Conservation (phyloP, 495 filamentous ascomycete genomes). For the Cetradonia linearis region DNA sequence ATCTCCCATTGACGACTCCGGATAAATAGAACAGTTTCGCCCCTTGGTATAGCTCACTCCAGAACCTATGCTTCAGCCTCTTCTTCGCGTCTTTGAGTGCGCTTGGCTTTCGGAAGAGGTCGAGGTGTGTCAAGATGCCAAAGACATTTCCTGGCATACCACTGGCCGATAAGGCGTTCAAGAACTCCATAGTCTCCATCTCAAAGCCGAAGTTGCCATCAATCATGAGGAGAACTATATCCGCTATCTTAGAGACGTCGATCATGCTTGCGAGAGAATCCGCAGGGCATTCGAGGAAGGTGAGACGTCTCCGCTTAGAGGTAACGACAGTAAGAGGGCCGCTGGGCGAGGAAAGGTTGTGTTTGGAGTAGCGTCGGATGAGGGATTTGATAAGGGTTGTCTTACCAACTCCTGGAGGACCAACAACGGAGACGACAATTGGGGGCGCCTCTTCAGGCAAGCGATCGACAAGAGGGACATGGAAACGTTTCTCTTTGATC, state of each 20-base stretch:
- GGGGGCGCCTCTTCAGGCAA: conserved; percentile 94
- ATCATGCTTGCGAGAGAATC: conserved; percentile 89
- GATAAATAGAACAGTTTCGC: conserved; percentile 95
- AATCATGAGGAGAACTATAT: conserved; percentile 94
- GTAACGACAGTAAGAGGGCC: conserved; percentile 93
- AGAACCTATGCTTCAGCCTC: conserved; percentile 86
- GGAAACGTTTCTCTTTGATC: conserved; percentile 89
- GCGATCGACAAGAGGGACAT: conserved; percentile 91
- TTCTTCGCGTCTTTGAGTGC: conserved; percentile 87
- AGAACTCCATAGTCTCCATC: conserved; percentile 99
- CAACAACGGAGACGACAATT: conserved; percentile 82
- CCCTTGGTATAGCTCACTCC: conserved; percentile 92
- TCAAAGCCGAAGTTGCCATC: conserved; percentile 98
- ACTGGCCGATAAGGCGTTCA: conserved; percentile 77
- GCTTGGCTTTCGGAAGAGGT: conserved; percentile 87
- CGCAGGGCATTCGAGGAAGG: conserved; percentile 92
- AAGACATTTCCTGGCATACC: conserved; percentile 99
- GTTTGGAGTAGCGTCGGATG: conserved; percentile 89
- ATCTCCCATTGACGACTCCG: conserved; percentile 89
- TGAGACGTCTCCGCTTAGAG: conserved; percentile 82
- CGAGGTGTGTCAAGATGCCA: conserved; percentile 90
- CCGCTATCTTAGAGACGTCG: conserved; percentile 89
- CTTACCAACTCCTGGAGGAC: conserved; percentile 79
- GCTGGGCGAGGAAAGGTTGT: conserved; percentile 76
- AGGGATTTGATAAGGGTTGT: conserved; percentile 82